Percentiles rank a stretch among this genome's conserved stretches.
phyloP scores from a whole-genome alignment of 2,329 filamentous ascomycete genomes.

The Corinectria fuckeliana region DNA sequence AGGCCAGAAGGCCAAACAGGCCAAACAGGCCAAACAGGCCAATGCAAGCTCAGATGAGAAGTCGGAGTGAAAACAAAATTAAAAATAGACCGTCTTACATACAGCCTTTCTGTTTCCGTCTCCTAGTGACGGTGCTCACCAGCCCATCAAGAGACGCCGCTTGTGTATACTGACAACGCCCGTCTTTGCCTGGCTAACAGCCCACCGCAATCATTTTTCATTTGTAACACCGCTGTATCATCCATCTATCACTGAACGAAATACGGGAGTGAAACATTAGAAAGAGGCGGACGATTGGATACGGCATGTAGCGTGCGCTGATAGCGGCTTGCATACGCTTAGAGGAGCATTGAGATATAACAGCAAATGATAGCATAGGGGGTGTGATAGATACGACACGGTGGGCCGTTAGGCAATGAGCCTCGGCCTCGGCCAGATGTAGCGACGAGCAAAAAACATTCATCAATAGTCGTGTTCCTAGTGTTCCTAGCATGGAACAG shows the following conservation, averaged over 20 bases:
- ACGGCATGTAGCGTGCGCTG: neutral
- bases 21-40: slow-evolving; percentile 23
- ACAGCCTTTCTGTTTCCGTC: neutral
- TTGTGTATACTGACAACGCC: neutral
- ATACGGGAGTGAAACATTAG: neutral
- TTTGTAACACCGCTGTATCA: neutral
- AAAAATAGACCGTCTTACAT: neutral
- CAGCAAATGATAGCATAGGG: too few relatives aligned
- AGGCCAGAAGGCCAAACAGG: slow-evolving; percentile 47
- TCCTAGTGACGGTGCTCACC: neutral
- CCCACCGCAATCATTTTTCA: neutral
- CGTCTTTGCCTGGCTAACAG: neutral
- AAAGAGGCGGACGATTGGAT: neutral
- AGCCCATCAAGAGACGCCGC: neutral
- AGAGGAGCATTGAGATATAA: neutral
- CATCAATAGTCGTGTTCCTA: neutral
- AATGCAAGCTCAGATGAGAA: slow-evolving; percentile 10
- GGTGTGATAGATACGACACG: too few relatives aligned
- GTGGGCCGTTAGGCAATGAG: too few relatives aligned
- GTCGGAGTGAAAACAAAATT: slow-evolving; percentile 17
- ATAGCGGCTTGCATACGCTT: neutral
- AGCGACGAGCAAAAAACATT: neutral
- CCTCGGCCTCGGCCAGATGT: too few relatives aligned
- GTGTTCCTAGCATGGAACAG: neutral
- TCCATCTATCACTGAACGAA: neutral